phyloP scores from a whole-genome alignment of 352 stramenopile species.

The Phytopythium vexans region DNA sequence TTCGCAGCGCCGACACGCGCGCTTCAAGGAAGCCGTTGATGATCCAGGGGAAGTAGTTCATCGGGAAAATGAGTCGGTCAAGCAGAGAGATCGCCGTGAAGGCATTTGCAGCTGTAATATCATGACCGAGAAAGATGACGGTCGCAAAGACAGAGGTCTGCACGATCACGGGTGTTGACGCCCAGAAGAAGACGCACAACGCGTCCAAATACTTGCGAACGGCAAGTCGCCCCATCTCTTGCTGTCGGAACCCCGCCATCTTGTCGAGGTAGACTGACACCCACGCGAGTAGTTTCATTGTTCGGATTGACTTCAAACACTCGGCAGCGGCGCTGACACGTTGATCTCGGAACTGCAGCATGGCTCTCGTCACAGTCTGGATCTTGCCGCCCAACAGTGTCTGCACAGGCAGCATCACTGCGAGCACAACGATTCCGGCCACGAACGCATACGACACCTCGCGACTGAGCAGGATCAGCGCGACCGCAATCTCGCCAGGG shows the following conservation, averaged over 20 bases:
- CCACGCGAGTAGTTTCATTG: conserved; percentile 81
- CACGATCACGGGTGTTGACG: conserved; percentile 84
- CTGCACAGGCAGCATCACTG: conserved; percentile 85
- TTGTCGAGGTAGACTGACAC: conserved; percentile 35
- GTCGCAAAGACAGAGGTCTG: conserved; percentile 81
- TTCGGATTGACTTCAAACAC: conserved; percentile 65
- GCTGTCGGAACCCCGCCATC: conserved; percentile 44
- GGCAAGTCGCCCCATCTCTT: conserved; percentile 68
- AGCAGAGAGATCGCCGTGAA: conserved; percentile 86
- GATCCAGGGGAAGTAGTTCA: conserved; percentile 92
- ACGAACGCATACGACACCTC: conserved; percentile 87
- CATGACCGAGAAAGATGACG: conserved; percentile 64
- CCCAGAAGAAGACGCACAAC: conserved; percentile 91
- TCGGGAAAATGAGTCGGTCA: conserved; percentile 87
- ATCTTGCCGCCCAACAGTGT: conserved; percentile 75
- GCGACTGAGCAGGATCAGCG: conserved; percentile 64
- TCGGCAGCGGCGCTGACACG: conserved; percentile 70
- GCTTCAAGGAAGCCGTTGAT: conserved; percentile 88
- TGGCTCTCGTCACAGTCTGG: conserved; percentile 55
- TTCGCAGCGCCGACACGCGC: conserved; percentile 70
- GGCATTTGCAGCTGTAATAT: conserved; percentile 75
- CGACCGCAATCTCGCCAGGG: conserved; percentile 68
- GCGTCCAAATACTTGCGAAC: conserved; percentile 88
- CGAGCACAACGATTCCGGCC: conserved; percentile 68
- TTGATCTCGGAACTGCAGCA: conserved; percentile 82